Percentiles rank a stretch among this genome's conserved stretches.
These are phyloP conservation scores for Cyberlindnera euphorbiae DNA, from an alignment of 805 yeast species.

Conservation along the genomic window DNA sequence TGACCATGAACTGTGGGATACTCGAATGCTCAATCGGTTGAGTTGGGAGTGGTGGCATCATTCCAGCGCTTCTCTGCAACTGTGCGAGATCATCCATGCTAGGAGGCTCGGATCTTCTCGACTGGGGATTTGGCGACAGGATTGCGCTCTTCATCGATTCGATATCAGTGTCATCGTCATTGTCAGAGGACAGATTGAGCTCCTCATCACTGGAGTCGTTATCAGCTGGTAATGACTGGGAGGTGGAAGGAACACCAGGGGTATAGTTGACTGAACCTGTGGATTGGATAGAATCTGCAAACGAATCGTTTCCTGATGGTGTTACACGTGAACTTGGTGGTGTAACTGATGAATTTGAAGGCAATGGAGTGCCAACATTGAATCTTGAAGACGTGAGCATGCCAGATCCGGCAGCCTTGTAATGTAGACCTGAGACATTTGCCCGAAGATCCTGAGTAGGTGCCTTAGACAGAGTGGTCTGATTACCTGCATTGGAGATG, in stretches of 20 bases:
- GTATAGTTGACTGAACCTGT: not conserved
- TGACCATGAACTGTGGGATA: slow-evolving; percentile 10
- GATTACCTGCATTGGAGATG: no score
- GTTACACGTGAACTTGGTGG: no score
- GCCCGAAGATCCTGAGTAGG: no score
- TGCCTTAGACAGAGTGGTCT: no score
- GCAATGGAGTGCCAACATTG: no score
- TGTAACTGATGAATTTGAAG: no score
- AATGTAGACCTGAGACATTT: no score
- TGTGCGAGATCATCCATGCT: not conserved
- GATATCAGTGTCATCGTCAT: slow-evolving; percentile 8
- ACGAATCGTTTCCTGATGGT: no score
- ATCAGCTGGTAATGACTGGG: not conserved
- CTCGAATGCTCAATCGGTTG: not conserved
- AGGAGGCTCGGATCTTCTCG: slow-evolving; percentile 5
- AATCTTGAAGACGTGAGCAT: no score
- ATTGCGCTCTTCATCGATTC: slow-evolving; percentile 19
- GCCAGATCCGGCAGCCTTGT: not conserved
- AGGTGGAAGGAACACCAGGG: not conserved
- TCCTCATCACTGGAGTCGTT: slow-evolving; percentile 16
- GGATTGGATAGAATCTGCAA: no score
- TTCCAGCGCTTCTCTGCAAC: slow-evolving; percentile 2
- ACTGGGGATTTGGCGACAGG: slow-evolving; percentile 9
- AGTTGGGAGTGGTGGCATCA: slow-evolving; percentile 1
- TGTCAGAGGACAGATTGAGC: slow-evolving; percentile 9